A percentile compares a stretch with the other conserved stretches of the same genome.
Evolutionary conservation across 495 filamentous ascomycete species (phyloP).

Genomic region (Penicillium angulare): DNA sequence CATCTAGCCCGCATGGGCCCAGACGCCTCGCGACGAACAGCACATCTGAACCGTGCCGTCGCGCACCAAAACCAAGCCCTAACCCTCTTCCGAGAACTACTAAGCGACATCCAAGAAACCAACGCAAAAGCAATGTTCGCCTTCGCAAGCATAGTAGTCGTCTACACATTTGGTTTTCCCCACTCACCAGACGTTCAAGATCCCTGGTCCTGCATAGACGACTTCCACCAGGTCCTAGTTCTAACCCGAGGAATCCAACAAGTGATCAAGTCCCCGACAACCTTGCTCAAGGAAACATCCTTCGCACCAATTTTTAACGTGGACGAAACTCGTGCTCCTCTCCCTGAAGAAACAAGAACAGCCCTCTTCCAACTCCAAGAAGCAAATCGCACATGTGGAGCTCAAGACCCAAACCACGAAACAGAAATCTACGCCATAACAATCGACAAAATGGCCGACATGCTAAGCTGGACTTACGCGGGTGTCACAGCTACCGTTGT

Average conservation of each 20-base stretch:
- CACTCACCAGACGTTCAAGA: constrained; percentile 36
- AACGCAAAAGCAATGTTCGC: constrained; percentile 53
- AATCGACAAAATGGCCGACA: constrained; percentile 34
- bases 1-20: constrained; percentile 40
- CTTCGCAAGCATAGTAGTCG: constrained; percentile 47
- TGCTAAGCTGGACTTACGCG: constrained; percentile 25
- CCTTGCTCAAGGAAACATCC: constrained; percentile 25
- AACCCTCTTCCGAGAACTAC: constrained; percentile 40
- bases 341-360: constrained; percentile 19
- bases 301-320: constrained; percentile 31
- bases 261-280: constrained; percentile 32
- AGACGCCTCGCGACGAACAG: constrained; percentile 18
- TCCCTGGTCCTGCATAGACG: constrained; percentile 36
- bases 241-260: constrained; percentile 46
- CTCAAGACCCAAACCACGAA: constrained; percentile 31
- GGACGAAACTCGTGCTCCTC: constrained; percentile 18
- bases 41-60: constrained; percentile 41
- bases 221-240: constrained; percentile 43
- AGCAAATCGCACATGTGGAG: constrained; percentile 26
- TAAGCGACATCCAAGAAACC: constrained; percentile 38
- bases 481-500: constrained; percentile 29
- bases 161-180: constrained; percentile 51
- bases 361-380: constrained; percentile 27
- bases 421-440: constrained; percentile 30
- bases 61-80: constrained; percentile 50